Conservation (phyloP, 2,329 filamentous ascomycete species). For the Alternaria postmessia region DNA sequence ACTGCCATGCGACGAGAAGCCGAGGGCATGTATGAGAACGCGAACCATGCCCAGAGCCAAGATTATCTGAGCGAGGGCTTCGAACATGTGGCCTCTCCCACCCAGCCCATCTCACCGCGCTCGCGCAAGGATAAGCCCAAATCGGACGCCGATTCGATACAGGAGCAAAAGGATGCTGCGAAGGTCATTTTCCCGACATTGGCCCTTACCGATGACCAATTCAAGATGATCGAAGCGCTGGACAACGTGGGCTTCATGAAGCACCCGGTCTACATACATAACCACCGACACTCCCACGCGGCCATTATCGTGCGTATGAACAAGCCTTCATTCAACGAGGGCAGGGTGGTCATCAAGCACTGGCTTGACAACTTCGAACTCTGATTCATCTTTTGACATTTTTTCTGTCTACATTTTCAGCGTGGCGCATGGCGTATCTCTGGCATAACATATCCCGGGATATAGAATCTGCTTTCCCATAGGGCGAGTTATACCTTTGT, state of each 20-base stretch:
- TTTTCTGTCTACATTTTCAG: constrained; percentile 13
- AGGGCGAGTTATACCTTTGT: background rate
- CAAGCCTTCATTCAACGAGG: constrained; percentile 75
- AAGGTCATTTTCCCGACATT: constrained; percentile 70
- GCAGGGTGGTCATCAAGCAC: constrained; percentile 78
- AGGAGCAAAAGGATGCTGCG: constrained; percentile 40
- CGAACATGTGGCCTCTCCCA: constrained; percentile 50
- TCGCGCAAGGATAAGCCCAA: constrained; percentile 21
- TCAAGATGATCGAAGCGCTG: constrained; percentile 81
- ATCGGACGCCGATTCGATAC: constrained; percentile 38
- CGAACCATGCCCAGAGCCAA: constrained; percentile 73
- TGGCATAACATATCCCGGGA: background rate
- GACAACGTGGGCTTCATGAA: constrained; percentile 69
- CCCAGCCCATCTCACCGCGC: constrained; percentile 25
- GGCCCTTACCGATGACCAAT: constrained; percentile 80
- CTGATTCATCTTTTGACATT: constrained; percentile 6
- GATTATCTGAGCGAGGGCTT: constrained; percentile 71
- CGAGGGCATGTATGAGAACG: constrained; percentile 78
- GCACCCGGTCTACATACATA: constrained; percentile 75
- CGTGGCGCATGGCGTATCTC: constrained; percentile 18
- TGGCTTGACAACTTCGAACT: constrained; percentile 78
- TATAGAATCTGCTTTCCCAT: background rate
- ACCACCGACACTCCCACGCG: constrained; percentile 80
- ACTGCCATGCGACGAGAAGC: constrained; percentile 78
- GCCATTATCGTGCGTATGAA: constrained; percentile 83